A percentile compares a stretch with the other conserved stretches of the same genome.
Conservation (phyloP, 768 basidiomycete genomes). For the Termitomyces sp. region DNA sequence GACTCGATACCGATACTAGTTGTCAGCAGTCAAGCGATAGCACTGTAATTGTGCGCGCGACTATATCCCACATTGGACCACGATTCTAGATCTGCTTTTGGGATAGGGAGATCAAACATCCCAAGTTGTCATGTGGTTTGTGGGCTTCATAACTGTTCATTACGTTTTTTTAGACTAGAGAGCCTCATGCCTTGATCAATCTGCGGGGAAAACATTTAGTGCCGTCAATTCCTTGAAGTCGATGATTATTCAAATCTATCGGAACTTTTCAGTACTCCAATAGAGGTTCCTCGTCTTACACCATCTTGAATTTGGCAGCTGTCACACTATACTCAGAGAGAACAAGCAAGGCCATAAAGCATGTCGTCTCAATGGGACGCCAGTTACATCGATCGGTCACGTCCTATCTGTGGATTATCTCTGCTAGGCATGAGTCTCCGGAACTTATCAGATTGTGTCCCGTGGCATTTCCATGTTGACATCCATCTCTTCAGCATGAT, state of each 20-base stretch:
- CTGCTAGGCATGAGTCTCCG: neutral
- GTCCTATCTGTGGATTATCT: neutral
- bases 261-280: neutral
- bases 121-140: too few species aligned
- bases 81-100: neutral
- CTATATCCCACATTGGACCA: neutral
- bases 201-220: too few species aligned
- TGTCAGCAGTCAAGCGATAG: neutral
- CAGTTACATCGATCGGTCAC: neutral
- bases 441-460: neutral
- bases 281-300: neutral
- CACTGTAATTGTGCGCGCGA: neutral
- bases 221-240: neutral
- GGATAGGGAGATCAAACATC: neutral
- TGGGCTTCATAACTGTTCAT: neutral
- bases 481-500: neutral
- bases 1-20: constrained; percentile 3
- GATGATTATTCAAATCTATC: neutral
- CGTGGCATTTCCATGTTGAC: neutral
- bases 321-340: neutral
- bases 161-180: too few species aligned
- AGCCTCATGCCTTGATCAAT: neutral
- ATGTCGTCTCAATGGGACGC: neutral
- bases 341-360: neutral
- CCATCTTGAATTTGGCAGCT: neutral